Percentiles rank a stretch among this genome's conserved stretches.
phyloP scores from a whole-genome alignment of 371 early-diverging fungal genomes.

The Mortierella sp. region DNA sequence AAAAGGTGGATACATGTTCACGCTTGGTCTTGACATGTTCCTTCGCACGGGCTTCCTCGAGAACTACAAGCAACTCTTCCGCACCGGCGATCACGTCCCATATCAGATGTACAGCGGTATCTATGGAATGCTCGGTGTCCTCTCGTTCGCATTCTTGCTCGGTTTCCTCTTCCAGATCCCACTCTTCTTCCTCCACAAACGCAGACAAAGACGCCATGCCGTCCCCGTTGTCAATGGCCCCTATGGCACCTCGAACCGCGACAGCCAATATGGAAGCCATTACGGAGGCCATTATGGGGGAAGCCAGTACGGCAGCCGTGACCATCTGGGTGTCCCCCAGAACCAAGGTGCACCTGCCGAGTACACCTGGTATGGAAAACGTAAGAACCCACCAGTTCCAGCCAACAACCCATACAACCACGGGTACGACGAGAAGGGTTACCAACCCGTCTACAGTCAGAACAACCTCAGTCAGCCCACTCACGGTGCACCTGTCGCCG shows the following conservation, averaged over 20 bases:
- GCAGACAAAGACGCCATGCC: constrained; percentile 9
- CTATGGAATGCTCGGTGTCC: constrained; percentile 39
- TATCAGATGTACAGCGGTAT: constrained; percentile 29
- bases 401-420: neutral
- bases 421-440: constrained; percentile 18
- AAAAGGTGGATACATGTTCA: constrained; percentile 61
- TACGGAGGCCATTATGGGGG: constrained; percentile 10
- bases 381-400: constrained; percentile 17
- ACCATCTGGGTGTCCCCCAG: constrained; percentile 12
- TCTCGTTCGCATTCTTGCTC: constrained; percentile 25
- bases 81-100: neutral
- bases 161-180: constrained; percentile 34
- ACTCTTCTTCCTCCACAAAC: constrained; percentile 15
- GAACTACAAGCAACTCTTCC: constrained; percentile 60
- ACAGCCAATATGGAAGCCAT: constrained; percentile 4
- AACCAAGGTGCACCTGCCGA: constrained; percentile 5
- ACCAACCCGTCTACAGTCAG: constrained; percentile 15
- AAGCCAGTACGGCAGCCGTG: constrained; percentile 30
- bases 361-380: constrained; percentile 39
- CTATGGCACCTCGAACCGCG: constrained; percentile 2
- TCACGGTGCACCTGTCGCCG: neutral
- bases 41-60: constrained; percentile 68
- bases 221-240: constrained; percentile 7
- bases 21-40: constrained; percentile 68
- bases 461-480: constrained; percentile 9